Evolutionary conservation across 371 early-diverging fungal genomes (phyloP), one percentile per base, ranked within the genome.

Genomic region (Zychaea mexicana): DNA sequence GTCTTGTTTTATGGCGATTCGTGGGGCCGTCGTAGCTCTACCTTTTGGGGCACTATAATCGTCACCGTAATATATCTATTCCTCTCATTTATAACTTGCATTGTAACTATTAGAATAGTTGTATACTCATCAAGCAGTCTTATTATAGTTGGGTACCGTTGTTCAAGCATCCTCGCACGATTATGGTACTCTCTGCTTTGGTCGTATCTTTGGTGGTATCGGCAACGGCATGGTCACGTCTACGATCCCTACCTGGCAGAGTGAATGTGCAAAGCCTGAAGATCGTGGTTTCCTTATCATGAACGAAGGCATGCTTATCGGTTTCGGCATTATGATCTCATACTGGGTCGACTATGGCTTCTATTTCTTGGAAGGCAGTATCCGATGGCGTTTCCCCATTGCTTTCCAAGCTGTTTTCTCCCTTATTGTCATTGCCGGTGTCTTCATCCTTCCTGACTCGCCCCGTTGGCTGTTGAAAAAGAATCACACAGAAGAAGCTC

Each of bases 401-500:
- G 78, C 78, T 32, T 73, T 82, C 62, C 86, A 84, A 65, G 71
- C 65, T 55, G 28, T 82, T 46, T 84, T 82, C 61, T 82, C 82
- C 10, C 67, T 78, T 28, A 45, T 83, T 32, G 73, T 86, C 42
- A 61, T 77, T 46, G 33, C 65, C 39, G 84, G 78, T 54, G 63
- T 73, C 17, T 71, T 78, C 27, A 52, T 85, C 55, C 73, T 86
- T 6, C 87, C 87, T 15, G 85, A 83, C 57, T 75, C 86, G 6
- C 85, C 86, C 31, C 84, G 86, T 68, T 86, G 86, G 86, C 61
- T 86, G 17, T 61, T 81, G 46, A 69, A 76, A 46, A 76, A 83
- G 24, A 74, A 77, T 36, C 49, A 68, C 27, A 68, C 66, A 24
- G 76, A 76, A 5, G 74, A 77, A 28, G 68, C 70, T 27, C 75